These are phyloP conservation scores for Clonostachys rhizophaga DNA, from an alignment of 2,329 filamentous ascomycete species.

Conservation along the genomic window DNA sequence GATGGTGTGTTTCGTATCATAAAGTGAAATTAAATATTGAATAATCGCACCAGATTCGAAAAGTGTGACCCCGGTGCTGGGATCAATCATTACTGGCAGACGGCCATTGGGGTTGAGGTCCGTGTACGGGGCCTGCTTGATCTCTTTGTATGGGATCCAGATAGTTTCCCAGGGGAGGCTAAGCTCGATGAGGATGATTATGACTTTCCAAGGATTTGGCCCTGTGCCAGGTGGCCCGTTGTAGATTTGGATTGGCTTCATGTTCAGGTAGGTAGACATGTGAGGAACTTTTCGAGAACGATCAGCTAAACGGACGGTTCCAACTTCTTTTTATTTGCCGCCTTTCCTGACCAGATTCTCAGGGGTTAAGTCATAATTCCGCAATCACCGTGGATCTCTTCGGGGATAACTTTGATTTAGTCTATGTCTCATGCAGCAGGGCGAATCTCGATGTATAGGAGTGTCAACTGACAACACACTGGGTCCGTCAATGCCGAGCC, in stretches of 20 bases:
- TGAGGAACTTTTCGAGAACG: too few species aligned
- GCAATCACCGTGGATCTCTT: too few species aligned
- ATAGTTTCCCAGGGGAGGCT: constrained; percentile 13
- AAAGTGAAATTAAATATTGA: constrained; percentile 14
- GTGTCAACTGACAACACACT: too few species aligned
- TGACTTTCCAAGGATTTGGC: constrained; percentile 9
- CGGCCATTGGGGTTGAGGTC: constrained; percentile 26
- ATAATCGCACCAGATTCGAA: constrained; percentile 14
- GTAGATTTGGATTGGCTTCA: neutral
- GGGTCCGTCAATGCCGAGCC: too few species aligned
- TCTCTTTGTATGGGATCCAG: constrained; percentile 5
- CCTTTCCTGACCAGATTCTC: too few species aligned
- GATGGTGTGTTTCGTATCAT: constrained; percentile 9
- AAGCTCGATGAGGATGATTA: constrained; percentile 14
- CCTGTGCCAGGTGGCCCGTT: too few species aligned
- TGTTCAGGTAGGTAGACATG: neutral
- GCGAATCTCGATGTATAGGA: too few species aligned
- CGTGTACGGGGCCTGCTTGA: constrained; percentile 15
- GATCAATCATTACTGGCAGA: constrained; percentile 21
- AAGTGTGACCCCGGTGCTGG: constrained; percentile 22
- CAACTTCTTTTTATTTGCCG: too few species aligned
- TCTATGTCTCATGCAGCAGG: too few species aligned
- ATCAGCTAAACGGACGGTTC: too few species aligned
- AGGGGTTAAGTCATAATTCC: too few species aligned
- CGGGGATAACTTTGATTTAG: too few species aligned